Evolutionary conservation across 2,329 filamentous ascomycete genomes (phyloP), one percentile per base, ranked within the genome.

Genomic region (Ophiognomonia clavigignenti-juglandacearum): DNA sequence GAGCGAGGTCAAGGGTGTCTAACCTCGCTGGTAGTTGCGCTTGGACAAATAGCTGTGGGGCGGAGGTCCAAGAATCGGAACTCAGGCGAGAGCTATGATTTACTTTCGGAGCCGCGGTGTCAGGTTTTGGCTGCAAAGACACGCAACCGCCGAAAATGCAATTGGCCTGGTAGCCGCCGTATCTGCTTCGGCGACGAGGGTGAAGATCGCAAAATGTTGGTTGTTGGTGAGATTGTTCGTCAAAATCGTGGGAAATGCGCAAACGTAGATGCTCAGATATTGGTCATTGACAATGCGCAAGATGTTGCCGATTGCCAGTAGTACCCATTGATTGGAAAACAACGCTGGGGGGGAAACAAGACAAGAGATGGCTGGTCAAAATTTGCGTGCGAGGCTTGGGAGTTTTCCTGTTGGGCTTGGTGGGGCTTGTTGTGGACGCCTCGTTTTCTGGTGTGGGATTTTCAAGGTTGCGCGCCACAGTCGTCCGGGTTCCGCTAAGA

Each of bases 1-100:
- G 19, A 40, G 29, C 29, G 20, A 35, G 48, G 48, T 44, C 48
- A 48, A 31, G 26, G n/a, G n/a, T 27, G 32, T 43, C 32, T 27
- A 42, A n/a, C 18, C n/a, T 31, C 27, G 31, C 37, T 31, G 43
- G 47, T 44, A 44, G 36, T 8, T 6, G 18, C 9, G 4, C 24
- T 16, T 14, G n/a, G n/a, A n/a, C n/a, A n/a, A n/a, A n/a, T n/a
- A n/a, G n/a, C 16, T 20, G 26, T 19, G n/a, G 19, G 26, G 18
- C 20, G 39, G 5, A 11, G 24, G n/a, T 4, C 18, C 29, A 23
- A 11, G 26, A 19, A 44, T 39, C 11, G 16, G 22, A 39, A 19
- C 38, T 27, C 29, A 22, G n/a, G n/a, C n/a, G n/a, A 24, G 19
- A 45, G 38, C 32, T 45, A 36, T 39, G 39, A n/a, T n/a, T n/a